phyloP scores from a whole-genome alignment of 2,329 filamentous ascomycete genomes.

The Diaporthe caulivora region DNA sequence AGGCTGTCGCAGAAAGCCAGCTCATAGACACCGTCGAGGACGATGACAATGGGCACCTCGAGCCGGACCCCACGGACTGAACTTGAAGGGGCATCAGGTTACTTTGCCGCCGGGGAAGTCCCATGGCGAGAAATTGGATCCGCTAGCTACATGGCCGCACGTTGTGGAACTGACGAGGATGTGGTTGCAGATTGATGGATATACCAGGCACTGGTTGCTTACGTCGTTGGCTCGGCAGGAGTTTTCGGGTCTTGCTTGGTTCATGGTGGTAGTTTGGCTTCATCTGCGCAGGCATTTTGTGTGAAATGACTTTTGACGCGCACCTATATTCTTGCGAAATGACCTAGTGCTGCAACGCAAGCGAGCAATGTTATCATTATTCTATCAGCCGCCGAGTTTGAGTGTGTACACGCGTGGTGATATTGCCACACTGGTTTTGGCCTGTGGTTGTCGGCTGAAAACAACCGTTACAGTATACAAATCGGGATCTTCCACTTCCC shows the following conservation, averaged over 20 bases:
- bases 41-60: background rate
- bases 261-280: background rate
- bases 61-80: slow-evolving; percentile 19
- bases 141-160: background rate
- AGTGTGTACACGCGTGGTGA: no score
- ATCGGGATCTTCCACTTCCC: no score
- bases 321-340: background rate
- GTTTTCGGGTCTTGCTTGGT: background rate
- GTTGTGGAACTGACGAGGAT: no score
- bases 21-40: background rate
- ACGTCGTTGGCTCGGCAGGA: slow-evolving; percentile 5
- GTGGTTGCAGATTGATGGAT: background rate
- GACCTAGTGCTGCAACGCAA: slow-evolving; percentile 16
- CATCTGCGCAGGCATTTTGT: background rate
- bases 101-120: background rate
- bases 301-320: background rate
- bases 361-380: background rate
- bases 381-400: no score
- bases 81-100: background rate
- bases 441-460: no score
- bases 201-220: slow-evolving; percentile 15
- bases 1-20: slow-evolving; percentile 27
- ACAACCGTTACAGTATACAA: no score
- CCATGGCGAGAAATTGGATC: background rate
- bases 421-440: no score